Evolutionary conservation across 176 grass and related monocot species (phyloP).

Genomic region (Rhynchospora tenuis): DNA sequence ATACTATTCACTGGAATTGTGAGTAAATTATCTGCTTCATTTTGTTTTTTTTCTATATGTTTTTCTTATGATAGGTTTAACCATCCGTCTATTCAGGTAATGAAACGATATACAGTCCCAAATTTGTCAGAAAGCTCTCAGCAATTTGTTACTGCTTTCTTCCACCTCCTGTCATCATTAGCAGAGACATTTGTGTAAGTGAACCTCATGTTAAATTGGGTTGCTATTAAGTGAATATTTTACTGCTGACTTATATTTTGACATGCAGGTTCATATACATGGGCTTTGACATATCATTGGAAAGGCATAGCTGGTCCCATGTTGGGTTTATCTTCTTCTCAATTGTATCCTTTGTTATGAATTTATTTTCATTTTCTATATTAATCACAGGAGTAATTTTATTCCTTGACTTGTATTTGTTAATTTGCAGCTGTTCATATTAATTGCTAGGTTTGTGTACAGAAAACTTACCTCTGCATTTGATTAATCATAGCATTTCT

Average conservation of each 20-base stretch:
- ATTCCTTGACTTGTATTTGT: slow-evolving; percentile 43
- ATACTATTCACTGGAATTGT: slow-evolving; percentile 94
- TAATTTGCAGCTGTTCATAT: slow-evolving; percentile 61
- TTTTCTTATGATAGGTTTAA: background rate
- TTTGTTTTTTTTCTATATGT: slow-evolving; percentile 4
- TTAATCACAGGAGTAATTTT: slow-evolving; percentile 8
- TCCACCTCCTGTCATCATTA: slow-evolving; percentile 87
- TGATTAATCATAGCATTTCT: background rate
- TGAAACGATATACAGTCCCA: slow-evolving; percentile 82
- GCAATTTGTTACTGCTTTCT: slow-evolving; percentile 65
- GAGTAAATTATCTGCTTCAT: slow-evolving; percentile 32
- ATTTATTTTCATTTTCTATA: slow-evolving; percentile 5
- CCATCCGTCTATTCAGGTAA: slow-evolving; percentile 49
- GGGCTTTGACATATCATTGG: slow-evolving; percentile 93
- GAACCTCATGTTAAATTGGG: background rate
- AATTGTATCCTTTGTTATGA: slow-evolving; percentile 73
- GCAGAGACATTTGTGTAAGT: slow-evolving; percentile 94
- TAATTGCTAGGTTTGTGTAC: slow-evolving; percentile 76
- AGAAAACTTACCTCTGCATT: background rate
- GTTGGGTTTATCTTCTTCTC: slow-evolving; percentile 96
- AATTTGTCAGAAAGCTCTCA: slow-evolving; percentile 87
- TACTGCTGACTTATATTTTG: slow-evolving; percentile 25
- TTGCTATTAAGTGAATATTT: slow-evolving; percentile 4
- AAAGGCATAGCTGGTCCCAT: slow-evolving; percentile 88
- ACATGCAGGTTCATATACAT: slow-evolving; percentile 91